These are phyloP conservation scores for Fusarium concolor DNA, from an alignment of 2,329 filamentous ascomycete species.

Conservation along the genomic window DNA sequence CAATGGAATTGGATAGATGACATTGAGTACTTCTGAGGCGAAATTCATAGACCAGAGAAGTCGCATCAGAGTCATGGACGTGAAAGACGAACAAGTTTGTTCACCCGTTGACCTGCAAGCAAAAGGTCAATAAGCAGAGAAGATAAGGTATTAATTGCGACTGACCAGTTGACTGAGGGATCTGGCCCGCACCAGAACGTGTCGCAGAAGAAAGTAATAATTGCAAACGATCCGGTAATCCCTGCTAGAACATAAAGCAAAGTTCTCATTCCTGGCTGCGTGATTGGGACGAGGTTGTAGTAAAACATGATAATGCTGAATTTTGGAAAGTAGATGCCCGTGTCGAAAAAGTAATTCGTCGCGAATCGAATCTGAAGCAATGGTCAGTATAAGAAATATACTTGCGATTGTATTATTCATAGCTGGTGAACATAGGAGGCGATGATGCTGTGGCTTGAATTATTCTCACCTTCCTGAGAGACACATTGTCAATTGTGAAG, in stretches of 20 bases:
- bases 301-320: slow-evolving; percentile 15
- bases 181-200: slow-evolving; percentile 15
- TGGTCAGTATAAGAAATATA: neutral
- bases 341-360: slow-evolving; percentile 17
- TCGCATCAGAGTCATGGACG: slow-evolving; percentile 11
- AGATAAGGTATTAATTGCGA: neutral
- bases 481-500: slow-evolving; percentile 2
- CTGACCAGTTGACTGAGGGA: slow-evolving; percentile 10
- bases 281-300: neutral
- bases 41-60: slow-evolving; percentile 20
- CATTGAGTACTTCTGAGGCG: neutral
- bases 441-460: too few species aligned
- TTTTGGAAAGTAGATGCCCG: slow-evolving; percentile 16
- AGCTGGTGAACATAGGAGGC: too few species aligned
- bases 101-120: neutral
- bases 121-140: fast-evolving
- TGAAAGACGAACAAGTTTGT: neutral
- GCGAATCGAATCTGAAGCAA: neutral
- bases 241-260: neutral
- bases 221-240: neutral
- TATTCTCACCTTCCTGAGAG: neutral
- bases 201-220: neutral
- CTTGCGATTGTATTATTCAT: too few species aligned
- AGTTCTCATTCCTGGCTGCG: neutral
- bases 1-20: neutral